These are phyloP conservation scores for Teratosphaeria viscida DNA, from an alignment of 2,329 filamentous ascomycete genomes.

Conservation along the genomic window DNA sequence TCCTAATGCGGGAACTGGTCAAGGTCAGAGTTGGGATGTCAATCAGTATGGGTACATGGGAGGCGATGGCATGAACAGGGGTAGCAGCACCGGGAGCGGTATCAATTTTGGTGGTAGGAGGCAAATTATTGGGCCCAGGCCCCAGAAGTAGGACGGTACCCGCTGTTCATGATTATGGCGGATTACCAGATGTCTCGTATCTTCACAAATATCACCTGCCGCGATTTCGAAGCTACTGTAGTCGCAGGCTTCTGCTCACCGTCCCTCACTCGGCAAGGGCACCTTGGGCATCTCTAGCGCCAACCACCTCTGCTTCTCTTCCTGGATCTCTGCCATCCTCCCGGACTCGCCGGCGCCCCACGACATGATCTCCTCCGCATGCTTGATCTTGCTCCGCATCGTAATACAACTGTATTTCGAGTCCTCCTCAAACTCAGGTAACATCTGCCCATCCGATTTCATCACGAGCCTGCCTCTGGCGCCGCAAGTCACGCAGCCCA, in stretches of 20 bases:
- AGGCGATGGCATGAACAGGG: conserved; percentile 61
- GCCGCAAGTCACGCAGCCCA: conserved; percentile 6
- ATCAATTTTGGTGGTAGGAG: conserved; percentile 55
- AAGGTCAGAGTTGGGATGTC: conserved; percentile 65
- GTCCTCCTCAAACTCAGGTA: conserved; percentile 4
- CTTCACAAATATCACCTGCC: background rate
- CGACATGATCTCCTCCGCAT: conserved; percentile 1
- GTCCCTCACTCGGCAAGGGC: background rate
- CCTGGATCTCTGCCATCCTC: background rate
- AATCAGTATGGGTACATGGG: conserved; percentile 68
- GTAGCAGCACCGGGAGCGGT: conserved; percentile 50
- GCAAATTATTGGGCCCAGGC: conserved; percentile 67
- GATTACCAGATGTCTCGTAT: background rate
- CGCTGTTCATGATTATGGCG: background rate
- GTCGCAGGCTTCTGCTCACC: background rate
- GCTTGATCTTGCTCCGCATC: background rate
- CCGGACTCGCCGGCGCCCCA: background rate
- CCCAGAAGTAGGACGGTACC: conserved; percentile 1
- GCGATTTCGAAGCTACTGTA: background rate
- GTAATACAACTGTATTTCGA: conserved; percentile 1
- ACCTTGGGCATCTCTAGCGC: background rate
- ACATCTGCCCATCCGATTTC: background rate
- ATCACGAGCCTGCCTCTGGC: conserved; percentile 2
- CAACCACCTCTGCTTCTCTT: background rate
- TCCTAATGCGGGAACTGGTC: conserved; percentile 51